These are phyloP conservation scores for Phialophora verrucosa DNA, from an alignment of 2,329 filamentous ascomycete genomes.

Conservation along the genomic window DNA sequence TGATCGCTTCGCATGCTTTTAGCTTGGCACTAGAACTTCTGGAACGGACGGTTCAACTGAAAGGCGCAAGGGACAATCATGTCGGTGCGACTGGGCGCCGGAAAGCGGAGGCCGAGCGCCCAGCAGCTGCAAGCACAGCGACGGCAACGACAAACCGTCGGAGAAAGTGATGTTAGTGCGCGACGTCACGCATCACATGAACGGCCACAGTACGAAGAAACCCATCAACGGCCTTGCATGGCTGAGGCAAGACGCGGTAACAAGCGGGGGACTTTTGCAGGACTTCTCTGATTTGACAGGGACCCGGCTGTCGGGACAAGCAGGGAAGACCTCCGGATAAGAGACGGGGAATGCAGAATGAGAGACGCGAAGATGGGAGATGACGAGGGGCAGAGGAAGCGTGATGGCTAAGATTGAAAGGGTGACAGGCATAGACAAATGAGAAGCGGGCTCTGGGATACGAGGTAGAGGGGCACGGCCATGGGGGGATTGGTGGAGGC, in stretches of 20 bases:
- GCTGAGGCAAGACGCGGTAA: slow-evolving; percentile 9
- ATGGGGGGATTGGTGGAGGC: slow-evolving; percentile 14
- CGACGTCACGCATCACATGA: slow-evolving; percentile 5
- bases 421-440: slow-evolving; percentile 10
- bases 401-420: slow-evolving; percentile 12
- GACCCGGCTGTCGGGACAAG: not conserved
- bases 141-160: not conserved
- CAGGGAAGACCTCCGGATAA: not conserved
- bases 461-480: not conserved
- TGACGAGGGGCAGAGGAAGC: not conserved
- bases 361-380: not conserved
- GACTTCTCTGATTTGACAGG: slow-evolving; percentile 5
- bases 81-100: slow-evolving; percentile 4
- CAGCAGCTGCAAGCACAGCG: not conserved
- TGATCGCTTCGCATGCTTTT: slow-evolving; percentile 1
- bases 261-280: slow-evolving; percentile 19
- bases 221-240: slow-evolving; percentile 3
- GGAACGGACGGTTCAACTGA: not conserved
- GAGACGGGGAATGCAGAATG: not conserved
- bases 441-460: not conserved
- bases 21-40: not conserved
- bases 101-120: slow-evolving; percentile 2
- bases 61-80: not conserved
- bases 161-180: not conserved
- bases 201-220: not conserved